phyloP scores from a whole-genome alignment of 768 basidiomycete genomes.

The Holtermanniella nyarrowii region DNA sequence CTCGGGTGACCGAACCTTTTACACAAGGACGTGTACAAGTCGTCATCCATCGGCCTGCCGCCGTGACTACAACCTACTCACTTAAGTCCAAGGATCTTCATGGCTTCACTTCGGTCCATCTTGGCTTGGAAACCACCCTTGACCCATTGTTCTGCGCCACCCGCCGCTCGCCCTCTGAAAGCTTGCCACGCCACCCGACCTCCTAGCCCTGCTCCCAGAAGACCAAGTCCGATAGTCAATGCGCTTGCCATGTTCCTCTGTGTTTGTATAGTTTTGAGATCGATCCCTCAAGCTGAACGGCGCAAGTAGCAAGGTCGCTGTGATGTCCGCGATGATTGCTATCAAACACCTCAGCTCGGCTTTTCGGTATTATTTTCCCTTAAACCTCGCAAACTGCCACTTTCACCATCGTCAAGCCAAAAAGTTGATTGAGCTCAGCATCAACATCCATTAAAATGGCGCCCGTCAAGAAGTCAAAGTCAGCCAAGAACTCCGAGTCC shows the following conservation, averaged over 20 bases:
- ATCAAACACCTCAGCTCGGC: not conserved
- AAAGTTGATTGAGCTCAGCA: too few relatives aligned
- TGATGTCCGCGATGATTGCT: not conserved
- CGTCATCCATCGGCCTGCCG: not conserved
- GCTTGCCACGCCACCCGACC: constrained; percentile 30
- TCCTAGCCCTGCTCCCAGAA: constrained; percentile 37
- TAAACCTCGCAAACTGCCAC: too few relatives aligned
- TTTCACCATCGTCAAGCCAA: too few relatives aligned
- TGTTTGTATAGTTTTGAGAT: too few relatives aligned
- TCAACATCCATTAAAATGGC: constrained; percentile 53
- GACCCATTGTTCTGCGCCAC: constrained; percentile 69
- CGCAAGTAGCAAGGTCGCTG: not conserved
- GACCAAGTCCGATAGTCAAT: constrained; percentile 30
- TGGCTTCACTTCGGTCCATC: constrained; percentile 93
- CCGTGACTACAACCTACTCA: constrained; percentile 43
- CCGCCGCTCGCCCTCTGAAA: constrained; percentile 22
- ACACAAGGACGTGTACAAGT: too few relatives aligned
- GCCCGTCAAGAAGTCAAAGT: constrained; percentile 89
- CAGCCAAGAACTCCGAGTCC: constrained; percentile 84
- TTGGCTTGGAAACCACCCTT: constrained; percentile 90
- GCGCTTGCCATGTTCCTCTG: constrained; percentile 32
- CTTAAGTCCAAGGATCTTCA: constrained; percentile 85
- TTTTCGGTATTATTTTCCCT: not conserved
- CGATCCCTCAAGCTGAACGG: not conserved
- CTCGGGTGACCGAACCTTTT: too few relatives aligned